These are phyloP conservation scores for Acer negundo DNA, from an alignment of 345 rosid species.

Conservation along the genomic window DNA sequence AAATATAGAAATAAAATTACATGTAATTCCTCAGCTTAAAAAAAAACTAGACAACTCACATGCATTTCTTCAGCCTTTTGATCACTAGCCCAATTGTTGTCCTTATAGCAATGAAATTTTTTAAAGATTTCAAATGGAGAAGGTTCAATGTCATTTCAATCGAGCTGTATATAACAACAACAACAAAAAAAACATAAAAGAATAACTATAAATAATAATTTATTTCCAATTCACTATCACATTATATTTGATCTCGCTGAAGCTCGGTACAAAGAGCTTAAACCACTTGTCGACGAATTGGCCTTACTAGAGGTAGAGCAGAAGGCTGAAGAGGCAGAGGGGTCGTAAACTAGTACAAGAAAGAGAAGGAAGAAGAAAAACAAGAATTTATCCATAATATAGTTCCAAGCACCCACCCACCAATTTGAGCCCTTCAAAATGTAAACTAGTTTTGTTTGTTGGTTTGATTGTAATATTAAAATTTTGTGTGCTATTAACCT, in stretches of 20 bases:
- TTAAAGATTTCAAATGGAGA: no score
- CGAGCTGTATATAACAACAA: no score
- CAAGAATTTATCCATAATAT: slow-evolving; percentile 17
- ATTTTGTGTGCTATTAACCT: background rate
- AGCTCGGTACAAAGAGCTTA: slow-evolving; percentile 79
- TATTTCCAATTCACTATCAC: no score
- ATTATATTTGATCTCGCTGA: slow-evolving; percentile 76
- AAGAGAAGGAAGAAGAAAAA: slow-evolving; percentile 73
- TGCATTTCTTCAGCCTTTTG: no score
- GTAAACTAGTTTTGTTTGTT: background rate
- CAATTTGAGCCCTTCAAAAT: background rate
- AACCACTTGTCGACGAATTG: slow-evolving; percentile 93
- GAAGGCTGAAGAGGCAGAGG: slow-evolving; percentile 91
- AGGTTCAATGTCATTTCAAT: no score
- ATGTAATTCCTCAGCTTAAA: no score
- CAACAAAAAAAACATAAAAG: no score
- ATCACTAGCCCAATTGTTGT: no score
- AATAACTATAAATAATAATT: no score
- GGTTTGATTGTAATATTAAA: background rate
- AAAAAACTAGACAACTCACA: no score
- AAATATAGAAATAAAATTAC: no score
- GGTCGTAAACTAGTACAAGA: slow-evolving; percentile 63
- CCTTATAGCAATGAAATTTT: no score
- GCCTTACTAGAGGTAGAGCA: slow-evolving; percentile 85
- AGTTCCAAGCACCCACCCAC: background rate